These are phyloP conservation scores for Crucibulum laeve DNA, from an alignment of 768 basidiomycete genomes.

Conservation along the genomic window DNA sequence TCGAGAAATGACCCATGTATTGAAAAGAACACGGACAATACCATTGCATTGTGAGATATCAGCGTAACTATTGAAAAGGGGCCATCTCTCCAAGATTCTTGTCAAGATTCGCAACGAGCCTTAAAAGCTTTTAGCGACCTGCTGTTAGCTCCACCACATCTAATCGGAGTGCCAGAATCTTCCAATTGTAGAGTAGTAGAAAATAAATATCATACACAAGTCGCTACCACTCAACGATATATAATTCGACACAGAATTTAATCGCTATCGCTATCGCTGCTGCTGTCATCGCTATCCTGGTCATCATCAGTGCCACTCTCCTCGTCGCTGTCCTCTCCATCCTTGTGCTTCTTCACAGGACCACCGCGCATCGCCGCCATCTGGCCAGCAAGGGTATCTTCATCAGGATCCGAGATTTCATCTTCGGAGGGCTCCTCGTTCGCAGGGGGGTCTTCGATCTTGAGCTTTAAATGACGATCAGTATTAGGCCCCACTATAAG, in stretches of 20 bases:
- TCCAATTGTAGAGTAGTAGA: constrained; percentile 6
- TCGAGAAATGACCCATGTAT: too few species aligned
- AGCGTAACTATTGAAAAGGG: too few species aligned
- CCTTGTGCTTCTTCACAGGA: constrained; percentile 62
- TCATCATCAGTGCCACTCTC: constrained; percentile 44
- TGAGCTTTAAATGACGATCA: constrained; percentile 50
- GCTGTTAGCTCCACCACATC: too few species aligned
- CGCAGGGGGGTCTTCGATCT: constrained; percentile 70
- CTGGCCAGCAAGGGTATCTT: constrained; percentile 94
- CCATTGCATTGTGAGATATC: too few species aligned
- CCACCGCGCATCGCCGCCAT: constrained; percentile 96
- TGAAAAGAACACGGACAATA: too few species aligned
- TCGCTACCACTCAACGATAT: background rate
- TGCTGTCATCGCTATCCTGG: constrained; percentile 51
- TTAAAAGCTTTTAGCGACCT: too few species aligned
- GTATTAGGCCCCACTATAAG: background rate
- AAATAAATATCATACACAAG: constrained; percentile 9
- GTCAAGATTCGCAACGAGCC: too few species aligned
- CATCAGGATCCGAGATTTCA: constrained; percentile 97
- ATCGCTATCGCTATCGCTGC: constrained; percentile 28
- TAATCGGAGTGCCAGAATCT: too few species aligned
- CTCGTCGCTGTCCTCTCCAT: constrained; percentile 47
- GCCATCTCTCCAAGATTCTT: too few species aligned
- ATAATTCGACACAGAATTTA: constrained; percentile 7
- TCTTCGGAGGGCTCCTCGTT: constrained; percentile 71